phyloP scores from a whole-genome alignment of 441 rosid species.

The Monsonia emarginata region DNA sequence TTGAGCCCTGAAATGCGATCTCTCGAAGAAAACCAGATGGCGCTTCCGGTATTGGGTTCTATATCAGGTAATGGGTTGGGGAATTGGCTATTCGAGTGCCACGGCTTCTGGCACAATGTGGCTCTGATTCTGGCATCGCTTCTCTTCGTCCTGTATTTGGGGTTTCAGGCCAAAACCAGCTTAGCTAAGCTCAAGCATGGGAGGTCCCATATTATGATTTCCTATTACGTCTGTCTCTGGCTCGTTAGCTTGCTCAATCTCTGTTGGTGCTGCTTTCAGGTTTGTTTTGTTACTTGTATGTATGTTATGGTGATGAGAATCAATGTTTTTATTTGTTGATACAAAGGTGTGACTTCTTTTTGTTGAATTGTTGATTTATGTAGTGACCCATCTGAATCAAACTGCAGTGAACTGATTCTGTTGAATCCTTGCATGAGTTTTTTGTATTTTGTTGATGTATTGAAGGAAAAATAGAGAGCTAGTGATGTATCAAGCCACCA shows the following conservation, averaged over 20 bases:
- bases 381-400: not conserved
- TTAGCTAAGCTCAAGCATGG: conserved; percentile 54
- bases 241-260: conserved; percentile 80
- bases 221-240: conserved; percentile 74
- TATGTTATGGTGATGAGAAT: too few species aligned
- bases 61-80: conserved; percentile 1
- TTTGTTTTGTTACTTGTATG: conserved; percentile 18
- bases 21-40: conserved; percentile 3
- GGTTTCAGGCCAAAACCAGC: conserved; percentile 59
- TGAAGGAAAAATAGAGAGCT: too few species aligned
- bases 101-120: conserved; percentile 69
- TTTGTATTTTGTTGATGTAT: too few species aligned
- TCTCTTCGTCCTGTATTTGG: conserved; percentile 51
- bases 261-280: conserved; percentile 80
- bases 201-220: conserved; percentile 65
- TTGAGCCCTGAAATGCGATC: conserved; percentile 19
- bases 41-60: not conserved
- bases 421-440: too few species aligned
- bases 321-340: too few species aligned
- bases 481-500: too few species aligned
- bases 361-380: not conserved
- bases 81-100: conserved; percentile 62
- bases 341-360: too few species aligned
- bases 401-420: not conserved
- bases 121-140: conserved; percentile 44